These are phyloP conservation scores for Komagataella populi DNA, from an alignment of 805 yeast species.

Conservation along the genomic window DNA sequence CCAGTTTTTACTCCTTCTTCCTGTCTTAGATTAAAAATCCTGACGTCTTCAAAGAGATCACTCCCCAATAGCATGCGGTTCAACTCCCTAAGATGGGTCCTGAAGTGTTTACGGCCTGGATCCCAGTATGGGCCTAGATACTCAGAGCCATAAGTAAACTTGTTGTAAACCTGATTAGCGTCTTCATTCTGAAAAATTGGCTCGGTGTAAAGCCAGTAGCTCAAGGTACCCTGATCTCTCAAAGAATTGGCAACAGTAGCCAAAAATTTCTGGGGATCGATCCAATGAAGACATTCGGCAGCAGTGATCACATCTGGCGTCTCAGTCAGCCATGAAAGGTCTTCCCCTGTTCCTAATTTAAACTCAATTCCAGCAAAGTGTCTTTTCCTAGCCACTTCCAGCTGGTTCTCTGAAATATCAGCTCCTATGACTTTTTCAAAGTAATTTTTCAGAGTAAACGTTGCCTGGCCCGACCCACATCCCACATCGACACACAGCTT, in stretches of 20 bases:
- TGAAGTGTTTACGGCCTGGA: constrained; percentile 29
- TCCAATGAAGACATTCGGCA: constrained; percentile 78
- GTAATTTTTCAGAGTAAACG: constrained; percentile 31
- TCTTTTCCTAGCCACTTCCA: constrained; percentile 23
- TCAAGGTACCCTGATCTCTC: constrained; percentile 39
- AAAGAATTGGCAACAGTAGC: constrained; percentile 33
- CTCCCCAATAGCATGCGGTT: background rate
- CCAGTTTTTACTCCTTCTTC: background rate
- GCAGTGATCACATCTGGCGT: constrained; percentile 46
- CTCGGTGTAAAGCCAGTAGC: constrained; percentile 68
- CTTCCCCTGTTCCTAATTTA: constrained; percentile 13
- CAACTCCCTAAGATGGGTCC: constrained; percentile 24
- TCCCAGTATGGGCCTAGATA: constrained; percentile 36
- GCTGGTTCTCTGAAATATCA: constrained; percentile 49
- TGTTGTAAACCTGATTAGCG: constrained; percentile 36
- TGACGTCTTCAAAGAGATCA: constrained; percentile 7
- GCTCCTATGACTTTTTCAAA: constrained; percentile 46
- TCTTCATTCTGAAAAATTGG: constrained; percentile 33
- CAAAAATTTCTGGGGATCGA: constrained; percentile 42
- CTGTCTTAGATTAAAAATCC: constrained; percentile 7
- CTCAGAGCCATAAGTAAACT: constrained; percentile 34
- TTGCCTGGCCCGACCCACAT: constrained; percentile 71
- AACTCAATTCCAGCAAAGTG: constrained; percentile 8
- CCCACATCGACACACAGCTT: constrained; percentile 53
- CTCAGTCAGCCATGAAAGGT: constrained; percentile 8